phyloP scores from a whole-genome alignment of 2,329 filamentous ascomycete genomes.

The Xylaria sp. region DNA sequence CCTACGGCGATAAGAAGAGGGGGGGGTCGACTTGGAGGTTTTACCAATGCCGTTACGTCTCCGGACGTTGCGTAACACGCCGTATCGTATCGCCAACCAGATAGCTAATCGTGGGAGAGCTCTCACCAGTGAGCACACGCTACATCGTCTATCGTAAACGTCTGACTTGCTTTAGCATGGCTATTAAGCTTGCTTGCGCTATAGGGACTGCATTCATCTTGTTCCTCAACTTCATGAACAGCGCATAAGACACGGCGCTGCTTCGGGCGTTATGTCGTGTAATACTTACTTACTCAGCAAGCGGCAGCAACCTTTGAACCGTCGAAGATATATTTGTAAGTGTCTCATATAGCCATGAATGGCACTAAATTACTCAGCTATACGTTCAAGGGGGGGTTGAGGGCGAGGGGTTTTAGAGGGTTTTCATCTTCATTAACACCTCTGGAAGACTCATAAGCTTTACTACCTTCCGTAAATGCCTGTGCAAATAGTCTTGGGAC shows the following conservation, averaged over 20 bases:
- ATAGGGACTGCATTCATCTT: not conserved
- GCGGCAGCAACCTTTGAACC: not conserved
- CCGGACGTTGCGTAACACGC: slow-evolving; percentile 9
- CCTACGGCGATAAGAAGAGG: slow-evolving; percentile 3
- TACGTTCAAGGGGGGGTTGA: not conserved
- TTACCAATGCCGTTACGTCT: not conserved
- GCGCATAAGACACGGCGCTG: not conserved
- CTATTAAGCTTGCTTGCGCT: not conserved
- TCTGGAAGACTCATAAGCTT: not conserved
- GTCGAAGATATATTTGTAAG: not conserved
- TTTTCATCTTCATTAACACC: not conserved
- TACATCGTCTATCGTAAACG: slow-evolving; percentile 19
- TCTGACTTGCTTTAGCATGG: not conserved
- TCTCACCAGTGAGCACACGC: not conserved
- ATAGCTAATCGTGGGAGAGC: not conserved
- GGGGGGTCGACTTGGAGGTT: slow-evolving; percentile 1
- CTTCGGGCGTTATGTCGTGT: slow-evolving; percentile 11
- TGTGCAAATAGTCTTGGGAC: not conserved
- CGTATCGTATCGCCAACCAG: not conserved
- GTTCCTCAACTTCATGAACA: not conserved
- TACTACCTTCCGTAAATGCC: not conserved
- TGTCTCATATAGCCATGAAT: not conserved
- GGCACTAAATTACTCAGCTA: not conserved
- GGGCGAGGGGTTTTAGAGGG: no score
- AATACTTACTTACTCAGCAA: slow-evolving; percentile 9